Conservation (phyloP, 805 yeast species). For the Candida dajiaensis region DNA sequence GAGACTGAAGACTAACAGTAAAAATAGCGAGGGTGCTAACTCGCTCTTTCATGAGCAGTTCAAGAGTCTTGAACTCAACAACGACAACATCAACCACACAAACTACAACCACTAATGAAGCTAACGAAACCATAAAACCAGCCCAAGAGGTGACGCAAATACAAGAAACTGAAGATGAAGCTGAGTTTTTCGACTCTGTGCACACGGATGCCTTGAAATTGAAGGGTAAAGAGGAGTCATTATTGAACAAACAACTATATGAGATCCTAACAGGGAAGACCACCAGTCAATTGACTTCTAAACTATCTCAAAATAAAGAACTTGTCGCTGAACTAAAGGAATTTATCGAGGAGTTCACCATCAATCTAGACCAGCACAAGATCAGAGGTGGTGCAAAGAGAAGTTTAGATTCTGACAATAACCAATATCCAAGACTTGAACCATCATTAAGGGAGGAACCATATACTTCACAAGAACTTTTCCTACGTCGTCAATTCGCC, state of each 20-base stretch:
- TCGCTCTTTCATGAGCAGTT: conserved; percentile 3
- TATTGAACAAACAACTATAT: conserved; percentile 14
- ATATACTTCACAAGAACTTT: conserved; percentile 73
- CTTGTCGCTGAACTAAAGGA: conserved; percentile 15
- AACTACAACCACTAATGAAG: conserved; percentile 8
- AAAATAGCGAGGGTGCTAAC: conserved; percentile 5
- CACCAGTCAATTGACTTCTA: conserved; percentile 10
- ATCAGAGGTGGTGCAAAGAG: conserved; percentile 2
- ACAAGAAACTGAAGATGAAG: conserved; percentile 3
- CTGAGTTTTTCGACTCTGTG: conserved; percentile 15
- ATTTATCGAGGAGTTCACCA: conserved; percentile 19
- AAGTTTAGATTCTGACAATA: conserved; percentile 6
- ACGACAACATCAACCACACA: conserved; percentile 7
- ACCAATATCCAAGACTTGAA: conserved; percentile 54
- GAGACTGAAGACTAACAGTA: not conserved
- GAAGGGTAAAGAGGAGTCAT: conserved; percentile 10
- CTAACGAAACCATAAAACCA: conserved; percentile 6
- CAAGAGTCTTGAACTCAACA: conserved; percentile 9
- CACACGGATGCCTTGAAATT: conserved; percentile 17
- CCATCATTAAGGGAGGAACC: conserved; percentile 57
- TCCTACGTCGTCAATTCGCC: conserved; percentile 65
- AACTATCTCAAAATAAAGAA: conserved; percentile 15
- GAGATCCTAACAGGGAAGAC: conserved; percentile 21
- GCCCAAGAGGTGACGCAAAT: not conserved
- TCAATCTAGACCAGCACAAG: conserved; percentile 14